Evolutionary conservation across 2,329 filamentous ascomycete species (phyloP).

Genomic region (Thermothelomyces thermophilus): DNA sequence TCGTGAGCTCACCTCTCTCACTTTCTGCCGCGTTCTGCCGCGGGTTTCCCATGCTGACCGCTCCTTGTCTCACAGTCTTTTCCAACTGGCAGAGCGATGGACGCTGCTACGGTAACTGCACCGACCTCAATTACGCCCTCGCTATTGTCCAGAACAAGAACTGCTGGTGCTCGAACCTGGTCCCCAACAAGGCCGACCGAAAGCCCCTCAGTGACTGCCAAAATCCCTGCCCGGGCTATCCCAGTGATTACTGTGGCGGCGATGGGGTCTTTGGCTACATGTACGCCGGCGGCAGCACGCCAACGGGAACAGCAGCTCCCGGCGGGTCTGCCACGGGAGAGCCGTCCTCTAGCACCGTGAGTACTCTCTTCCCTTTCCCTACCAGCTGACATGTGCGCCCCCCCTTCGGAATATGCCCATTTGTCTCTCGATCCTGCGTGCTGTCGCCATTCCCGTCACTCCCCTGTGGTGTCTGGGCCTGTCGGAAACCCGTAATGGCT

Average conservation of each 20-base stretch:
- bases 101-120: slow-evolving; percentile 57
- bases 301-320: slow-evolving; percentile 11
- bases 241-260: slow-evolving; percentile 59
- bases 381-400: slow-evolving; percentile 5
- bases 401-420: background rate
- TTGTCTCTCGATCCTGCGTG: background rate
- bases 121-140: slow-evolving; percentile 49
- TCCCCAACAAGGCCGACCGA: slow-evolving; percentile 42
- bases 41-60: background rate
- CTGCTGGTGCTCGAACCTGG: slow-evolving; percentile 72
- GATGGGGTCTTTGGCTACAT: slow-evolving; percentile 60
- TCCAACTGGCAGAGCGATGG: slow-evolving; percentile 63
- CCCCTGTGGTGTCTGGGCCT: background rate
- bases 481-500: background rate
- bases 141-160: slow-evolving; percentile 57
- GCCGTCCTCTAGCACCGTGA: slow-evolving; percentile 14
- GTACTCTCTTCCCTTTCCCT: slow-evolving; percentile 3
- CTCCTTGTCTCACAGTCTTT: slow-evolving; percentile 35
- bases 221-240: slow-evolving; percentile 61
- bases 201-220: slow-evolving; percentile 45
- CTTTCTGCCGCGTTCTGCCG: background rate
- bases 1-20: slow-evolving; percentile 33
- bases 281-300: slow-evolving; percentile 31
- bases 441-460: background rate
- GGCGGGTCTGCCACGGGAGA: background rate